phyloP scores from a whole-genome alignment of 768 basidiomycete genomes.

The Tephrocybe sp. region DNA sequence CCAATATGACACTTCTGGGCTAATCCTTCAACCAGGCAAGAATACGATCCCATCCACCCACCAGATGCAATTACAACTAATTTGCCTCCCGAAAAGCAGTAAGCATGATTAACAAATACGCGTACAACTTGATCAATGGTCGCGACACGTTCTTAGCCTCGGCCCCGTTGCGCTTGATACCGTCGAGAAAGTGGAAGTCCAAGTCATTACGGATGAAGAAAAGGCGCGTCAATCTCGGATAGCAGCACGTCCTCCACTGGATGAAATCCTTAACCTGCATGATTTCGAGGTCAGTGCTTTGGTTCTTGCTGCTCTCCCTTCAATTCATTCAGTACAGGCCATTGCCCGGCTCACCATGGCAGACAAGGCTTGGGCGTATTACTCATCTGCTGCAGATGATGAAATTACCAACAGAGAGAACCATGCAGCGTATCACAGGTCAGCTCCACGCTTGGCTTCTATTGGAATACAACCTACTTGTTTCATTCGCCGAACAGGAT shows the following conservation, averaged over 20 bases:
- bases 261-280: slow-evolving; percentile 84
- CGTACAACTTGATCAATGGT: slow-evolving; percentile 6
- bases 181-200: slow-evolving; percentile 57
- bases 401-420: slow-evolving; percentile 91
- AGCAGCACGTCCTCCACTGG: slow-evolving; percentile 64
- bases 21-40: slow-evolving; percentile 40
- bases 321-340: slow-evolving; percentile 42
- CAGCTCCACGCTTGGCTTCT: no score
- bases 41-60: slow-evolving; percentile 90
- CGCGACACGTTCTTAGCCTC: slow-evolving; percentile 36
- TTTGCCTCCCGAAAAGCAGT: slow-evolving; percentile 85
- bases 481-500: slow-evolving; percentile 44
- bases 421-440: slow-evolving; percentile 89
- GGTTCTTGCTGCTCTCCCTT: not conserved
- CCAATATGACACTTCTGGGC: not conserved
- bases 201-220: slow-evolving; percentile 68
- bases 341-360: slow-evolving; percentile 81
- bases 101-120: not conserved
- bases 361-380: slow-evolving; percentile 94
- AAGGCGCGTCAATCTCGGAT: slow-evolving; percentile 63
- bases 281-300: slow-evolving; percentile 79
- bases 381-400: slow-evolving; percentile 95
- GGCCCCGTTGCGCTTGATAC: slow-evolving; percentile 72
- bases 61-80: slow-evolving; percentile 76
- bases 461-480: no score